Base-by-base conservation (phyloP, 768 basidiomycete species). In the Mycena rosella region DNA sequence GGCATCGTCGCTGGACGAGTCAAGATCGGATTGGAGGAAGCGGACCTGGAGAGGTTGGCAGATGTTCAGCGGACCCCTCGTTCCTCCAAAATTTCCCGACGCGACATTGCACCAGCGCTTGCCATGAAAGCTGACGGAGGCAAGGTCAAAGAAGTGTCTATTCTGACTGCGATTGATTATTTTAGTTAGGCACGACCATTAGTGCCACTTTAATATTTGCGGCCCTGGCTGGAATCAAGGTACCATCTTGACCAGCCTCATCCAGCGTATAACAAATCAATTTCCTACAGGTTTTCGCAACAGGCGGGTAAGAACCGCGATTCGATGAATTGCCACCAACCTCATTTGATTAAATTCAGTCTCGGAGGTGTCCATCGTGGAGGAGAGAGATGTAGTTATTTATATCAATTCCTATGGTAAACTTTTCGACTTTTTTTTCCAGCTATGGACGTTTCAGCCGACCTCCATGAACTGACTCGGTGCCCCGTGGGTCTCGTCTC, bases 381-480 rank as follows among this genome's bases (percentile, higher is more conserved):
- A 30, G 83, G 78, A 62, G 81, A 83, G 70, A 81, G 75, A 32
- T 81, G 85, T 86, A 63, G 60, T 0, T n/a, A 20, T 24, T 14
- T 11, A 7, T 26, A 3, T 11, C 38, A 40, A 40, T 26, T 17
- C n/a, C n/a, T 29, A 34, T 22, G 24, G 13, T 15, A 10, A 22
- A 47, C 13, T 54, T n/a, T 5, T 13, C 3, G n/a, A 45, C 47
- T n/a, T 6, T 26, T n/a, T 26, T 54, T 26, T 53, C 30, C 51
- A 98, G 95, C 94, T 20, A 89, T 99, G 89, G 97, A 99, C 74
- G 83, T 99, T 30, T 98, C 97, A 18, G 96, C 97, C 18, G 97
- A 99, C 77, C 83, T 99, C 18, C 90, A 91, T 11, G 96, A 98
- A 76, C 87, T 99, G 36, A 85, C 93, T 24, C 86, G 94, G 22